phyloP scores from a whole-genome alignment of 768 basidiomycete species.

The Termitomyces sp. region DNA sequence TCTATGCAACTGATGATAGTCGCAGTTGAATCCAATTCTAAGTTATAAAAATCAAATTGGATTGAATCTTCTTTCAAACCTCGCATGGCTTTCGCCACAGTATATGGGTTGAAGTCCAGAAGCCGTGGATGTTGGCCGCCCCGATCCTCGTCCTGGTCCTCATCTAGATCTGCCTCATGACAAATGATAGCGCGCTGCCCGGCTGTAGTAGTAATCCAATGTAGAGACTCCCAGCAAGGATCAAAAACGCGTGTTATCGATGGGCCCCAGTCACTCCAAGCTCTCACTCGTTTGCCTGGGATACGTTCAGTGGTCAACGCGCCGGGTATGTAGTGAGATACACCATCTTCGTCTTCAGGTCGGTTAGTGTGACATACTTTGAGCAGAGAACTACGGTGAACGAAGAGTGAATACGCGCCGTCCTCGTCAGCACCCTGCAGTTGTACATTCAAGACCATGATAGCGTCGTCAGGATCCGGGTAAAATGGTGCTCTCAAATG shows the following conservation, averaged over 20 bases:
- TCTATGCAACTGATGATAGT: constrained; percentile 12
- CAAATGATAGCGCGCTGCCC: constrained; percentile 17
- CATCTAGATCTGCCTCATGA: not conserved
- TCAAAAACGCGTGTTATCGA: constrained; percentile 14
- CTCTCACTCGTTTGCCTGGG: not conserved
- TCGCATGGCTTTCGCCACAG: not conserved
- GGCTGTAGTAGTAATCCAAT: constrained; percentile 19
- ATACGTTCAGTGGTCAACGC: not conserved
- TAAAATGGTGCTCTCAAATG: constrained; percentile 4
- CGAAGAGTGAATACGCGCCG: constrained; percentile 4
- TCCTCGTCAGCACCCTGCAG: not conserved
- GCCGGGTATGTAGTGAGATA: not conserved
- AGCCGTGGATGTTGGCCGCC: not conserved
- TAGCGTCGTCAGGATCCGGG: constrained; percentile 1
- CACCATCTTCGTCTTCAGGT: constrained; percentile 1
- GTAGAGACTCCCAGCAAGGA: not conserved
- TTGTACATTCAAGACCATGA: constrained; percentile 7
- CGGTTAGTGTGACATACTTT: not conserved
- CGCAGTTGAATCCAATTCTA: not conserved
- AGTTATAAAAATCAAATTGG: not conserved
- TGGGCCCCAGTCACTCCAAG: constrained; percentile 18
- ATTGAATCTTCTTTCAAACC: not conserved
- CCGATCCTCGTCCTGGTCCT: not conserved
- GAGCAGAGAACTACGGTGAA: constrained; percentile 5
- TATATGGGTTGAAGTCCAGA: constrained; percentile 6